Evolutionary conservation across 805 yeast species (phyloP).

Genomic region (Myxozyma monticola): DNA sequence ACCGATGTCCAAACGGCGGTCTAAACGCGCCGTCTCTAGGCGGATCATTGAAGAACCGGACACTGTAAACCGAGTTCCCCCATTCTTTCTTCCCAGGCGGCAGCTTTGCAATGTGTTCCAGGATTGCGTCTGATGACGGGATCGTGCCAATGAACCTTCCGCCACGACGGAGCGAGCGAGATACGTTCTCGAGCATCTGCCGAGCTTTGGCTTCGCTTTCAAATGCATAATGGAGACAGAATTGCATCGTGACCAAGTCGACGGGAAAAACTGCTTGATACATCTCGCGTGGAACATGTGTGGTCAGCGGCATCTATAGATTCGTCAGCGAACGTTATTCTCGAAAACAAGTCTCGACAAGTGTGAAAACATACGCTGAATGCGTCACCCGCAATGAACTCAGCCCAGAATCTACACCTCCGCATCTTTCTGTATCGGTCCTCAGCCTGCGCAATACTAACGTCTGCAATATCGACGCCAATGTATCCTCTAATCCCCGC

Average conservation of each 20-base stretch:
- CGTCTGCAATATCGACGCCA: conserved; percentile 90
- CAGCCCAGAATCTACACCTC: conserved; percentile 62
- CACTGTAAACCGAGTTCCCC: conserved; percentile 84
- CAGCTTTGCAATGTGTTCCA: conserved; percentile 59
- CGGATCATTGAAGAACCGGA: conserved; percentile 74
- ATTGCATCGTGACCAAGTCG: conserved; percentile 86
- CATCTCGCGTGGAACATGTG: conserved; percentile 26
- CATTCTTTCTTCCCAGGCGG: conserved; percentile 59
- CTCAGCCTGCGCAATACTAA: conserved; percentile 80
- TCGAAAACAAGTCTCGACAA: conserved; percentile 59
- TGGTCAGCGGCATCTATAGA: conserved; percentile 18
- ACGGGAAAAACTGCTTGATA: conserved; percentile 80
- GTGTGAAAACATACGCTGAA: conserved; percentile 52
- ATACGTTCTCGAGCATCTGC: conserved; percentile 68
- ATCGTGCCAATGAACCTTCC: conserved; percentile 92
- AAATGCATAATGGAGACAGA: conserved; percentile 93
- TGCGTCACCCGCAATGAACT: conserved; percentile 90
- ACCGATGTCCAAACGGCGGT: conserved; percentile 79
- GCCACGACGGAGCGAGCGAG: conserved; percentile 72
- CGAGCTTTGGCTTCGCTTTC: conserved; percentile 79
- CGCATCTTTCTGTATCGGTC: conserved; percentile 64
- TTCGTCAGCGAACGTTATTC: background rate
- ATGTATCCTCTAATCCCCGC: conserved; percentile 72
- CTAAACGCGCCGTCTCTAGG: conserved; percentile 74
- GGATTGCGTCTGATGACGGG: conserved; percentile 84